Conservation (phyloP, 169 alveolate species). For the Eimeria sp. region DNA sequence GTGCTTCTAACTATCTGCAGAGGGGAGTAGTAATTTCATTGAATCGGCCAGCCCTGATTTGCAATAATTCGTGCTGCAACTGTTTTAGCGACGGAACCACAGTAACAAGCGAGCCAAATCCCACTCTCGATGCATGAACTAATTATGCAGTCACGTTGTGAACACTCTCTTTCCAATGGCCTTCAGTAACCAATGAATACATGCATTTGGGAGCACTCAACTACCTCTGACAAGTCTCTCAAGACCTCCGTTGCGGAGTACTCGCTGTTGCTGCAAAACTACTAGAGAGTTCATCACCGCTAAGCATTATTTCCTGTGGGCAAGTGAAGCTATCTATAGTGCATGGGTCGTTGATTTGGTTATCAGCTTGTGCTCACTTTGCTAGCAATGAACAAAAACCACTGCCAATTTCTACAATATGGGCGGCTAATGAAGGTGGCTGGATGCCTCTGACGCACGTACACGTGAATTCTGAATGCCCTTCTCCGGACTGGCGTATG, state of each 20-base stretch:
- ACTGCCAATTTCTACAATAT: neutral
- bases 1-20: neutral
- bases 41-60: too few species aligned
- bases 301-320: neutral
- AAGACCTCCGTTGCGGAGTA: neutral
- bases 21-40: neutral
- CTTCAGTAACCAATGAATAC: neutral
- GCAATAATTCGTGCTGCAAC: too few species aligned
- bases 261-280: neutral
- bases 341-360: neutral
- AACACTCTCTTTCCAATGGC: neutral
- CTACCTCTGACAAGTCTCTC: neutral
- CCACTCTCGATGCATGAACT: neutral
- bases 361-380: neutral
- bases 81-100: too few species aligned
- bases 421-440: neutral
- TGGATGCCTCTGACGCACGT: neutral
- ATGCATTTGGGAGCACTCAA: neutral
- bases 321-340: neutral
- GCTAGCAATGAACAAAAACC: neutral
- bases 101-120: too few species aligned
- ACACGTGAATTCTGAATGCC: neutral
- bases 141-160: neutral
- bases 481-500: neutral
- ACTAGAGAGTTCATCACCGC: neutral